Conservation (phyloP, 176 grass and related monocot genomes). For the Stipa capillata region DNA sequence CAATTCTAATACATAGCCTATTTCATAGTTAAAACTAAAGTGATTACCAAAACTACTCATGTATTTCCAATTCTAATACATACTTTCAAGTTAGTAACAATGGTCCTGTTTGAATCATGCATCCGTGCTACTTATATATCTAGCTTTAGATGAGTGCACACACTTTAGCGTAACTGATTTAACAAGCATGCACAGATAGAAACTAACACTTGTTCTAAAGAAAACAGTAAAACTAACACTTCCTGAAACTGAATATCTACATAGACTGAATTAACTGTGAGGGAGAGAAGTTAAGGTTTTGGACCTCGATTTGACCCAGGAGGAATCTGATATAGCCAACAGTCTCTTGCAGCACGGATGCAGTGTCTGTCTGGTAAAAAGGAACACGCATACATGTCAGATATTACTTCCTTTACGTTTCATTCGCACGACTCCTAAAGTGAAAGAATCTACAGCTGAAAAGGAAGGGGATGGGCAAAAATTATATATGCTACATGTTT, state of each 20-base stretch:
- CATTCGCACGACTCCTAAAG: slow-evolving; percentile 16
- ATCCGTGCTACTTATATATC: neutral
- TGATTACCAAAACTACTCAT: too few relatives aligned
- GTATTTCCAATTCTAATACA: too few relatives aligned
- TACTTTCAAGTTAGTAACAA: too few relatives aligned
- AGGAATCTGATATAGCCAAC: slow-evolving; percentile 83
- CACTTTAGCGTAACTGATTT: too few relatives aligned
- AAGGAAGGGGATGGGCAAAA: slow-evolving; percentile 36
- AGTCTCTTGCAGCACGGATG: slow-evolving; percentile 80
- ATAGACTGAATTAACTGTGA: too few relatives aligned
- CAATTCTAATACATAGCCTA: too few relatives aligned
- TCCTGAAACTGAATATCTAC: neutral
- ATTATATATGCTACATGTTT: neutral
- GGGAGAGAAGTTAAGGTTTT: neutral
- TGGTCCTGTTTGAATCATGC: neutral
- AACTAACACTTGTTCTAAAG: too few relatives aligned
- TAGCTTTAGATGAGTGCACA: neutral
- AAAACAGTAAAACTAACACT: neutral
- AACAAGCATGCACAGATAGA: neutral
- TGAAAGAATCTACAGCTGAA: slow-evolving; percentile 1
- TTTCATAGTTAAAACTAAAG: too few relatives aligned
- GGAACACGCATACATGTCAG: slow-evolving; percentile 35
- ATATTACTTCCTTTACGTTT: slow-evolving; percentile 22
- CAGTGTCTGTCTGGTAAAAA: slow-evolving; percentile 74
- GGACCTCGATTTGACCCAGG: slow-evolving; percentile 66